Evolutionary conservation across 1,284 basidiomycete species (phyloP).

Genomic region (Mrakiaceae sp.): DNA sequence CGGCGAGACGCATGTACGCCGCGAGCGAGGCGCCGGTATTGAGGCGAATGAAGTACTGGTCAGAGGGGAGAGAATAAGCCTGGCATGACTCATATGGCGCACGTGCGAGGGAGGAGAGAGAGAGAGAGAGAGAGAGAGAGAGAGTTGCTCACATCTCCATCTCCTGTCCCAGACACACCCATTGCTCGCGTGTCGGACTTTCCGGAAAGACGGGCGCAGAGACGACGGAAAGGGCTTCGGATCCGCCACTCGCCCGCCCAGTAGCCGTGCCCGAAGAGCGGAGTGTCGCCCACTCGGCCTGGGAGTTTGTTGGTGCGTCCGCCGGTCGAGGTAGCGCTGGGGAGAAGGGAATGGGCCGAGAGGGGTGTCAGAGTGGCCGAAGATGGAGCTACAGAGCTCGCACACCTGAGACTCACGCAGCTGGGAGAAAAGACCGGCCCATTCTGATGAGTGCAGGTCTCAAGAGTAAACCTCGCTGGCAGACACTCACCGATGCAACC

Average conservation of each 20-base stretch:
- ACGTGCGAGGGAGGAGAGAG: not conserved
- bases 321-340: conserved; percentile 62
- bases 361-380: too few relatives aligned
- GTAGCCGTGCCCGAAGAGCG: conserved; percentile 61
- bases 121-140: conserved; percentile 13
- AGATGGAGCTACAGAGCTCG: too few relatives aligned
- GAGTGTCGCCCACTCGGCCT: conserved; percentile 69
- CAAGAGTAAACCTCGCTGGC: too few relatives aligned
- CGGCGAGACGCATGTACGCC: conserved; percentile 50
- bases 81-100: not conserved
- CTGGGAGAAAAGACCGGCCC: too few relatives aligned
- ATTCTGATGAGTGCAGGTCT: too few relatives aligned
- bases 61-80: not conserved
- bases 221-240: conserved; percentile 33
- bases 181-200: conserved; percentile 41
- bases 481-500: conserved; percentile 48
- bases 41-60: conserved; percentile 61
- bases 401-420: too few relatives aligned
- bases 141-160: conserved; percentile 53
- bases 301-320: conserved; percentile 70
- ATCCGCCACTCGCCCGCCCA: conserved; percentile 66
- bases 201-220: conserved; percentile 39
- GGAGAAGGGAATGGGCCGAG: not conserved
- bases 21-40: conserved; percentile 55
- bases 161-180: conserved; percentile 69